Evolutionary conservation across 805 yeast genomes (phyloP).

Genomic region (Candida sithepensis): DNA sequence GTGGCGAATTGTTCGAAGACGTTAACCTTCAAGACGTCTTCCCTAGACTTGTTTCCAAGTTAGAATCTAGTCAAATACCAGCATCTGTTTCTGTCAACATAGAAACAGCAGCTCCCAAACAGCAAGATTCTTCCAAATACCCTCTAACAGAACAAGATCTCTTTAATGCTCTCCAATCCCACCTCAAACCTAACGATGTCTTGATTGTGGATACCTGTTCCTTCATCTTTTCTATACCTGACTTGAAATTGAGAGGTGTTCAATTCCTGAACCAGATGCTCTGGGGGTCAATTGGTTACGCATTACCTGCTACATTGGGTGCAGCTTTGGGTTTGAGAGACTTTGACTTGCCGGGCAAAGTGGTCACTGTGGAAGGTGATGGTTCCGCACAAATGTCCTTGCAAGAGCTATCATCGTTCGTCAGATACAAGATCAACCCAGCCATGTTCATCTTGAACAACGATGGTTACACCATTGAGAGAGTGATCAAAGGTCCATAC

Average conservation of each 20-base stretch:
- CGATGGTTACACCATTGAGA: conserved; percentile 50
- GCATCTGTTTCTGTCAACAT: conserved; percentile 4
- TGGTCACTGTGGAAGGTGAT: conserved; percentile 48
- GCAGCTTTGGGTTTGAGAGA: conserved; percentile 42
- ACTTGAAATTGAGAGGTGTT: conserved; percentile 34
- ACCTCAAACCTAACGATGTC: conserved; percentile 37
- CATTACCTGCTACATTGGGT: conserved; percentile 50
- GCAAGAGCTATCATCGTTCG: conserved; percentile 43
- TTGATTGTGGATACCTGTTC: conserved; percentile 46
- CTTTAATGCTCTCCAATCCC: conserved; percentile 32
- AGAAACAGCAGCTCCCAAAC: too few species aligned
- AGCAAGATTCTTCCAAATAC: not conserved
- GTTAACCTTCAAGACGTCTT: conserved; percentile 34
- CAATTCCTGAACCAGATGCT: conserved; percentile 36
- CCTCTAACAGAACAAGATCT: conserved; percentile 34
- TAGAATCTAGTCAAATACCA: conserved; percentile 31
- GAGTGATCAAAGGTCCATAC: conserved; percentile 46
- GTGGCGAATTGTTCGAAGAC: conserved; percentile 28
- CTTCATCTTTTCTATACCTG: conserved; percentile 41
- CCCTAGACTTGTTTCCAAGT: conserved; percentile 30
- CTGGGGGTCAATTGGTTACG: conserved; percentile 51
- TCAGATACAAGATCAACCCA: conserved; percentile 40
- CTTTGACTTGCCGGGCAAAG: conserved; percentile 34
- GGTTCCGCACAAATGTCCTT: conserved; percentile 55
- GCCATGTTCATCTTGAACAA: conserved; percentile 44